Evolutionary conservation across 2,329 filamentous ascomycete genomes (phyloP).

Genomic region (Keithomyces neogunnii): DNA sequence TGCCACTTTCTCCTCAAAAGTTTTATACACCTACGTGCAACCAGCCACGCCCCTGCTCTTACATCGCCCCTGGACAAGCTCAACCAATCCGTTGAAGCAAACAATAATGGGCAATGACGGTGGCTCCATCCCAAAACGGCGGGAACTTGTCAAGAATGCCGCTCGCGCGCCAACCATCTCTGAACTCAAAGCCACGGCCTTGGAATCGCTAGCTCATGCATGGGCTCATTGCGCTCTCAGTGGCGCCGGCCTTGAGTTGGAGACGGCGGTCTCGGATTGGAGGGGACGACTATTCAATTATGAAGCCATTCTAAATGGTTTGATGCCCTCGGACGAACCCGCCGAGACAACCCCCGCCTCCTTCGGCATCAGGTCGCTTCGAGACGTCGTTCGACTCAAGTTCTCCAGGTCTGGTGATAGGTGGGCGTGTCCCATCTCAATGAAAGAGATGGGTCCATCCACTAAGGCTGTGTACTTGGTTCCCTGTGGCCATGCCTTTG

Average conservation of each 20-base stretch:
- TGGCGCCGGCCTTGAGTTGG: slow-evolving; percentile 57
- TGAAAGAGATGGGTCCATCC: slow-evolving; percentile 72
- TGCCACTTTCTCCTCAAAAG: background rate
- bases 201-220: slow-evolving; percentile 75
- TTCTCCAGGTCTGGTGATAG: slow-evolving; percentile 48
- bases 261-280: slow-evolving; percentile 76
- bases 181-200: slow-evolving; percentile 80
- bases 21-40: background rate
- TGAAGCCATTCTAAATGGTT: slow-evolving; percentile 66
- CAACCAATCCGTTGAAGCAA: no score
- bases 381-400: slow-evolving; percentile 80
- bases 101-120: slow-evolving; percentile 88
- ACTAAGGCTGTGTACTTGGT: slow-evolving; percentile 83
- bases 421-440: slow-evolving; percentile 80
- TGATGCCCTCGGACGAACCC: slow-evolving; percentile 53
- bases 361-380: slow-evolving; percentile 65
- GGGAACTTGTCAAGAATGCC: slow-evolving; percentile 91
- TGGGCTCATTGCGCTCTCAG: slow-evolving; percentile 89
- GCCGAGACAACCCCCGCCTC: slow-evolving; percentile 34
- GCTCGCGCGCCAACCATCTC: slow-evolving; percentile 73
- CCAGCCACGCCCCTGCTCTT: background rate
- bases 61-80: no score
- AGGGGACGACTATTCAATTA: slow-evolving; percentile 89
- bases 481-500: slow-evolving; percentile 92
- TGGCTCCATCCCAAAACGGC: slow-evolving; percentile 88